Base-by-base conservation (phyloP, 2,329 filamentous ascomycete genomes). In the Cercospora canescens region DNA sequence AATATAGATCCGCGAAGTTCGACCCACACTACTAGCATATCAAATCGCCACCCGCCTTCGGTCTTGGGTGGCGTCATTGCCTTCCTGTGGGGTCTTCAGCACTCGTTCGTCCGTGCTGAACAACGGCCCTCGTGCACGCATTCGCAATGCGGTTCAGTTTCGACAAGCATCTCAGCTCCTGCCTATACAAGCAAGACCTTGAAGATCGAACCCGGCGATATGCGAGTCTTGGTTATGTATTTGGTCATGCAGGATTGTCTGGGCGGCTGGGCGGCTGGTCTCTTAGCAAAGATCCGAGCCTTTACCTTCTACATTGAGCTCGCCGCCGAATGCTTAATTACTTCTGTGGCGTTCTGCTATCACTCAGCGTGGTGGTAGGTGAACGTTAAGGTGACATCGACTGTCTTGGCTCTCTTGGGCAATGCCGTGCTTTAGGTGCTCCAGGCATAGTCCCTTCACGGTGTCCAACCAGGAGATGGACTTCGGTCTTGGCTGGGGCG, bases 151-250 rank as follows among this genome's bases (percentile, higher is more conserved):
- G 52, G 52, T 32, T 56, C 52, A 32, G 24, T 21, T 56, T 21
- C 28, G 30, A 56, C 52, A 14, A 52, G 52, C 52, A 56, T 32
- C 18, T 18, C 34, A 62, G 60, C 60, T 62, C 60, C 60, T 62
- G 32, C 60, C 60, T 62, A 62, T 56, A 41, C 21, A 35, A 62
- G 60, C 48, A 56, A 41, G 59, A 52, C 59, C 50, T 55, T 26
- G 48, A 56, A 35, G 60, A 55, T 56, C 48, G 18, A 48, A 34
- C 39, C n/a, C 58, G 58, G 59, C 58, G 58, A 62, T 37, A 62
- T 58, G 63, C 63, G 52, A 62, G 32, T 65, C 63, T 65, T 62
- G 63, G 63, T 62, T 62, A 41, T 61, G 58, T 26, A 39, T 37
- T 39, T 55, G 50, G 48, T n/a, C n/a, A n/a, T n/a, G n/a, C 18